phyloP scores from a whole-genome alignment of 306 rosid genomes.

The Rubus parviflorus region DNA sequence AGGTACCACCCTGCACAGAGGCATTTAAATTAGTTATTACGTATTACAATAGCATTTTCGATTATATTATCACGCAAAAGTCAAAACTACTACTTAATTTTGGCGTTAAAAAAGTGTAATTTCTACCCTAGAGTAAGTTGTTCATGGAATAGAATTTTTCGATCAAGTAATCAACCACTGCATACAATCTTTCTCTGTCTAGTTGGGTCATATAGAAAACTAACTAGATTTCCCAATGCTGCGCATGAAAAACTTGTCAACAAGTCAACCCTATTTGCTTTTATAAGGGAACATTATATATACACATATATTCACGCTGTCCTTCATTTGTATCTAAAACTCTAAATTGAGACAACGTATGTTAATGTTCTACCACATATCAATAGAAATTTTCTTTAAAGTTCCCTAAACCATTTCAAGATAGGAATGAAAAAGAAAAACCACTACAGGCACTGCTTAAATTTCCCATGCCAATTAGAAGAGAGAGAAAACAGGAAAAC shows the following conservation, averaged over 20 bases:
- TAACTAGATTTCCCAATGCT: background rate
- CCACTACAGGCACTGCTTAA: background rate
- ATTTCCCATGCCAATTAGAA: background rate
- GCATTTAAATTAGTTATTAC: slow-evolving; percentile 20
- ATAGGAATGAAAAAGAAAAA: background rate
- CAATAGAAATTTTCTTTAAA: background rate
- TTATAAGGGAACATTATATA: background rate
- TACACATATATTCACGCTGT: background rate
- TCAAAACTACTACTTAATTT: background rate
- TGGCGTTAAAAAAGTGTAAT: background rate
- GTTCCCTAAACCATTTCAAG: background rate
- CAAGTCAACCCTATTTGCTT: background rate
- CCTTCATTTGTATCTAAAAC: background rate
- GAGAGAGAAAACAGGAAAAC: background rate
- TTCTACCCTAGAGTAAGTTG: background rate
- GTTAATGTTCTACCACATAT: background rate
- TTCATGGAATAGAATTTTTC: background rate
- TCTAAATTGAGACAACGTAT: background rate
- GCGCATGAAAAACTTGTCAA: background rate
- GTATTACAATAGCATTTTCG: slow-evolving; percentile 16
- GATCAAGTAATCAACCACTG: background rate
- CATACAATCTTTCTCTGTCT: background rate
- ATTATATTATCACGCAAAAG: slow-evolving; percentile 11
- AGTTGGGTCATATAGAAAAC: background rate
- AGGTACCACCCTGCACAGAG: slow-evolving; percentile 75